Evolutionary conservation across 2,329 filamentous ascomycete genomes (phyloP), one percentile per base, ranked within the genome.

Genomic region (Nemania abortiva): DNA sequence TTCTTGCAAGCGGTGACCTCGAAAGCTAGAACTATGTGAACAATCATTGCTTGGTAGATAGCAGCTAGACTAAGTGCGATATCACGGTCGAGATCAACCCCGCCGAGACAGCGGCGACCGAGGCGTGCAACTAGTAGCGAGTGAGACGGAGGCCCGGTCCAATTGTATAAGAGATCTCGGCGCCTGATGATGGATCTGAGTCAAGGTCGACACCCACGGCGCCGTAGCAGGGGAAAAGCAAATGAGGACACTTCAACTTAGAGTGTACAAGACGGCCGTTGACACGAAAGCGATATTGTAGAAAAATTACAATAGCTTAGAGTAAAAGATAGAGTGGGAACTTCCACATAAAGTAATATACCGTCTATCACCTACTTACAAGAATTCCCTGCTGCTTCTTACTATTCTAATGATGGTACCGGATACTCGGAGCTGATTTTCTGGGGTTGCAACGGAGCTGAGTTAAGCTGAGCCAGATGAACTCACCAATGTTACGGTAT

Each of bases 41-140:
- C 42, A 56, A 37, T 42, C 24, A 50, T 15, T 3, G 18, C 24
- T n/a, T 11, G 20, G 15, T 20, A 20, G 18, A 47, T 39, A 1
- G 10, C 2, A 29, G 24, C 31, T 52, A 22, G 45, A 18, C 42
- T 15, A 31, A 6, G 20, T 34, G 31, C 15, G 47, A 53, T 55
- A 52, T 45, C 27, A 20, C 3, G 29, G 27, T 55, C 39, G 6
- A 47, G 31, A 20, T n/a, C 47, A 13, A 22, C 42, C 15, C 27
- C 11, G 29, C 49, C 42, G 20, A 69, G 63, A 62, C 57, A 57
- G 50, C 20, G 52, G 45, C 27, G 15, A 49, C 18, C 7, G 34
- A 54, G 62, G 31, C 37, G 47, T 42, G 37, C 11, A 24, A 53
- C 31, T 52, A 69, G 58, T 31, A 22, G 24, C 29, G 11, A 29